phyloP scores from a whole-genome alignment of 1,284 basidiomycete species.

The Moniliella sp. region DNA sequence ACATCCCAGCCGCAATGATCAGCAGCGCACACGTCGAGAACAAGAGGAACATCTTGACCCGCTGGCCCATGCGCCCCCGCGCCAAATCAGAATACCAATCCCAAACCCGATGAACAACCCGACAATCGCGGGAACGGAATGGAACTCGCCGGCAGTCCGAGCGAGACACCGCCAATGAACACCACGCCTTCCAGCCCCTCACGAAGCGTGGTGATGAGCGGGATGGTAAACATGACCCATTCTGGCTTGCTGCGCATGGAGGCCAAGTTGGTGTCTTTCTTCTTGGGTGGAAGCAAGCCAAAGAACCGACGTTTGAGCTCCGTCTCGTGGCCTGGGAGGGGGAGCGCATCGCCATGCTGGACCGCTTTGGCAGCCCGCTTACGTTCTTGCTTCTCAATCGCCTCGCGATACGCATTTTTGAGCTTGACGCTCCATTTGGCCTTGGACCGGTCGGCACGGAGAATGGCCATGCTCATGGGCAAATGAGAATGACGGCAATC shows the following conservation, averaged over 20 bases:
- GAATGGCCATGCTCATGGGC: conserved; percentile 27
- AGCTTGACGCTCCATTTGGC: conserved; percentile 26
- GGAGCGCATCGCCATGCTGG: too few species aligned
- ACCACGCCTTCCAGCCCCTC: conserved; percentile 29
- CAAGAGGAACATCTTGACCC: conserved; percentile 22
- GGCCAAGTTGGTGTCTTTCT: too few species aligned
- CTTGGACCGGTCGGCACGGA: conserved; percentile 19
- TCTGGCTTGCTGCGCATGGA: too few species aligned
- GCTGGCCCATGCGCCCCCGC: conserved; percentile 11
- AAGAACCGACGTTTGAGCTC: too few species aligned
- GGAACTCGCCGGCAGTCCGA: conserved; percentile 21
- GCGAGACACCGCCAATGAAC: conserved; percentile 28
- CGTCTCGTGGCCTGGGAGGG: too few species aligned
- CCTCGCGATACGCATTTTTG: conserved; percentile 10
- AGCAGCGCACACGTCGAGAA: conserved; percentile 21
- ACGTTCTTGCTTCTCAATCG: not conserved
- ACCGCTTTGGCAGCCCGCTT: too few species aligned
- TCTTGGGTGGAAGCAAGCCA: too few species aligned
- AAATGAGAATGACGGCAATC: conserved; percentile 24
- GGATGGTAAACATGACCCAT: conserved; percentile 27
- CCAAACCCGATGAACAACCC: conserved; percentile 14
- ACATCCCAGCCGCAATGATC: conserved; percentile 26
- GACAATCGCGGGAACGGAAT: conserved; percentile 29
- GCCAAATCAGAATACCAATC: conserved; percentile 20
- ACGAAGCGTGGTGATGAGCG: conserved; percentile 26